Percentiles rank a stretch among this genome's conserved stretches.
Evolutionary conservation across 345 rosid genomes (phyloP).

Genomic region (Nephelium lappaceum): DNA sequence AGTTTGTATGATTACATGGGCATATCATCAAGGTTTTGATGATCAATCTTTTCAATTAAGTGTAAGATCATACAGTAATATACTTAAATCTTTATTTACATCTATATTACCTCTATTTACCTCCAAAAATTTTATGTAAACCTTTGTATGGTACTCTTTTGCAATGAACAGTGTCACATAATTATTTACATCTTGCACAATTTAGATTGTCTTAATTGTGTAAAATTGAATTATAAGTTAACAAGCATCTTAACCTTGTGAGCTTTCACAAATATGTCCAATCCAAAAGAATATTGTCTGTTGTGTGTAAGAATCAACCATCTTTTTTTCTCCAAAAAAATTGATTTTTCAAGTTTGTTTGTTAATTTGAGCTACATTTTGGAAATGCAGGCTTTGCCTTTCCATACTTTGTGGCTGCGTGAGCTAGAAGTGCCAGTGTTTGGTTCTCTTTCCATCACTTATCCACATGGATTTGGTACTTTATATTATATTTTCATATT

Average conservation of each 20-base stretch:
- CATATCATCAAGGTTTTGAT: background rate
- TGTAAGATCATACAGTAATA: background rate
- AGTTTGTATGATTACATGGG: background rate
- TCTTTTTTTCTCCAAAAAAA: no score
- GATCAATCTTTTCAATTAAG: background rate
- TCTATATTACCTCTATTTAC: background rate
- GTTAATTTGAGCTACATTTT: background rate
- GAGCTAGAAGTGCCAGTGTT: constrained; percentile 84
- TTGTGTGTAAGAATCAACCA: background rate
- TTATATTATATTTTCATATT: background rate
- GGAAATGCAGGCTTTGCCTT: constrained; percentile 62
- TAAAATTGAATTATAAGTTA: background rate
- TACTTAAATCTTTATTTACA: background rate
- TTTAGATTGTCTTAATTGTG: background rate
- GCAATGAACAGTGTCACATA: background rate
- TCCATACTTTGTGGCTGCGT: constrained; percentile 63
- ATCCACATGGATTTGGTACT: constrained; percentile 55
- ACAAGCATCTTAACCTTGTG: background rate
- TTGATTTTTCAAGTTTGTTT: constrained; percentile 2
- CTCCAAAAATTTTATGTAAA: background rate
- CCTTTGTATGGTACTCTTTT: background rate
- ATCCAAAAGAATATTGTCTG: background rate
- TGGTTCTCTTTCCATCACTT: constrained; percentile 67
- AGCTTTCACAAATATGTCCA: background rate
- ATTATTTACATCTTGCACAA: background rate